Evolutionary conservation across 1,139 yeast species (phyloP).

Genomic region (Zygoascus hellenicus): DNA sequence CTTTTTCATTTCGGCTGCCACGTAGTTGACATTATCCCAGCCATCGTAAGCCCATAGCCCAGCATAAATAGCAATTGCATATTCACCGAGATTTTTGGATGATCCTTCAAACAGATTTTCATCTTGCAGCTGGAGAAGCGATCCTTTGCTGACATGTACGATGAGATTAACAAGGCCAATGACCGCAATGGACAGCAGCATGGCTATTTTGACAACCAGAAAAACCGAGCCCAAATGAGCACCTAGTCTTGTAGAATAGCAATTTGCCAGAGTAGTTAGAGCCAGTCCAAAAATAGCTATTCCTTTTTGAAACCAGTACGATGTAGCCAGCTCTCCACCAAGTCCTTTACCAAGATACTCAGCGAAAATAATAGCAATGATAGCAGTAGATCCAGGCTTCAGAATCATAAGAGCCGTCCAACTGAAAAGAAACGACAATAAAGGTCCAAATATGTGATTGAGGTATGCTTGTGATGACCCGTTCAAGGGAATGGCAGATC

Average conservation of each 20-base stretch:
- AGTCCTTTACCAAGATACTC: conserved; percentile 31
- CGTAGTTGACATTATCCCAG: conserved; percentile 42
- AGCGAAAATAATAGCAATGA: conserved; percentile 38
- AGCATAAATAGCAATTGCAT: conserved; percentile 39
- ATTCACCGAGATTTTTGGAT: conserved; percentile 28
- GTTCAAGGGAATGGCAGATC: conserved; percentile 38
- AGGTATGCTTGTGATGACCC: conserved; percentile 41
- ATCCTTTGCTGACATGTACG: conserved; percentile 22
- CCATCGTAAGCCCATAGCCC: conserved; percentile 44
- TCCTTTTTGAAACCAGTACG: conserved; percentile 30
- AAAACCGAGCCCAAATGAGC: conserved; percentile 35
- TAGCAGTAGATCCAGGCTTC: conserved; percentile 40
- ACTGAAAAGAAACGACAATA: conserved; percentile 37
- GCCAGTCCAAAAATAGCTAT: conserved; percentile 32
- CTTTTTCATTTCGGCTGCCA: conserved; percentile 39
- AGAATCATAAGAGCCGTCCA: conserved; percentile 38
- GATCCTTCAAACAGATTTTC: conserved; percentile 28
- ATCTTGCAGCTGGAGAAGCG: conserved; percentile 17
- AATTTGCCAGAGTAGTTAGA: conserved; percentile 30
- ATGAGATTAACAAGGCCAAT: conserved; percentile 31
- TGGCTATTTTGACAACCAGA: conserved; percentile 32
- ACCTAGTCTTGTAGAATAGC: conserved; percentile 32
- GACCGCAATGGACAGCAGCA: conserved; percentile 31
- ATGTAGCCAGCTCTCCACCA: conserved; percentile 20
- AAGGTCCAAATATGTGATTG: conserved; percentile 36